Evolutionary conservation across 805 yeast genomes (phyloP), one percentile per base, ranked within the genome.

Genomic region (Deakozyma indianensis): DNA sequence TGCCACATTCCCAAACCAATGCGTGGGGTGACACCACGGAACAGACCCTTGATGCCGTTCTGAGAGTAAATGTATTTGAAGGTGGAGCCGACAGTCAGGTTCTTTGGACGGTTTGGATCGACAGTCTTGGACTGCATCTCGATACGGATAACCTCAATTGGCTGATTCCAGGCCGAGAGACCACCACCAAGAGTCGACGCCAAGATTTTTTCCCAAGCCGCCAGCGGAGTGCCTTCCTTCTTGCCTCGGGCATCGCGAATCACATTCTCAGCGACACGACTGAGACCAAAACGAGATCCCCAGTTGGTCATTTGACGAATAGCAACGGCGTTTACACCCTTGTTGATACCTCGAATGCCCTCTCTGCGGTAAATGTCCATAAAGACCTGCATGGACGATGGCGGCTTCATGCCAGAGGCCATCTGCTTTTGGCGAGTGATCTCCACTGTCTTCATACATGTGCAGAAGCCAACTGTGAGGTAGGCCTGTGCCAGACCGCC

Each of bases 281-380:
- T 74, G 35, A 92, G 73, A 28, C 97, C 98, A 58, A 88, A 90
- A 61, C 98, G 76, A 18, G 96, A 86, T 44, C 98, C 98, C 98
- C 98, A 92, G 67, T 92, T 92, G 54, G 97, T 90, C 84, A 86
- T 83, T 64, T 92, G 98, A 68, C 98, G 81, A 53, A 90, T 81
- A n/a, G 97, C 97, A 48, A 90, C 96, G 5, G 98, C 98, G 61
- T 90, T 90, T 48, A 90, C 97, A 64, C 98, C 98, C 68, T 83
- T 87, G 68, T 92, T 90, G 62, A 92, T 86, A 56, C 98, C 98
- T 54, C 80, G 73, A 48, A 92, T 77, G 57, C 98, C 98, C 62
- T 92, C 97, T 51, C 72, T 81, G 41, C 68, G 65, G 64, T 77
- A 88, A 51, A 92, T 87, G 32, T 83, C 92, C 61, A 74, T 75